Percentiles rank a stretch among this genome's conserved stretches.
Conservation (phyloP, 2,329 filamentous ascomycete species). For the Aspergillus neotritici region DNA sequence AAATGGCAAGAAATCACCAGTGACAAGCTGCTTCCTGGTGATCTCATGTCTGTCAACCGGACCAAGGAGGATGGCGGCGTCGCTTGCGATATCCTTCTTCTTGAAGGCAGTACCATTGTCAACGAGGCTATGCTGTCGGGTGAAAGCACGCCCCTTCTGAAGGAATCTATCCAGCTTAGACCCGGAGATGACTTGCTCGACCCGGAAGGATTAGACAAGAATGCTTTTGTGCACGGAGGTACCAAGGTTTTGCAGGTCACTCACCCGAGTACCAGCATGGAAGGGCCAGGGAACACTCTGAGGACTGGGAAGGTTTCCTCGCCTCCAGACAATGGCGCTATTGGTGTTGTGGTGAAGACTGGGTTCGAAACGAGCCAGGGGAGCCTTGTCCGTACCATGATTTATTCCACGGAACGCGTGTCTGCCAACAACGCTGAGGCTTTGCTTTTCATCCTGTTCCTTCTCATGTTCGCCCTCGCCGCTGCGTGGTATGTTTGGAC, state of each 20-base stretch:
- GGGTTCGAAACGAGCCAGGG: conserved; percentile 98
- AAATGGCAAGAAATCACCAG: conserved; percentile 86
- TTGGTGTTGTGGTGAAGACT: conserved; percentile 93
- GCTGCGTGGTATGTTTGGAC: conserved; percentile 99
- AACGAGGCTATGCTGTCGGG: conserved; percentile 99
- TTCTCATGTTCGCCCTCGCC: conserved; percentile 90
- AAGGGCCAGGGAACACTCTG: conserved; percentile 57
- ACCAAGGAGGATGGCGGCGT: conserved; percentile 97
- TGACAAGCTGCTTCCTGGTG: conserved; percentile 86
- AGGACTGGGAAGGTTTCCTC: conserved; percentile 67
- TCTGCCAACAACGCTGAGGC: conserved; percentile 98
- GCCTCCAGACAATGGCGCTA: conserved; percentile 88
- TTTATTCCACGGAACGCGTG: conserved; percentile 96
- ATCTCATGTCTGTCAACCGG: conserved; percentile 83
- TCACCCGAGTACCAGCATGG: conserved; percentile 67
- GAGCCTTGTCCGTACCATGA: conserved; percentile 97
- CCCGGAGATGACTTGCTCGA: conserved; percentile 76
- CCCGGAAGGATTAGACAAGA: conserved; percentile 89
- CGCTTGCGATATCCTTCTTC: conserved; percentile 91
- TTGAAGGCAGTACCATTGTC: conserved; percentile 93
- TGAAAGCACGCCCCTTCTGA: conserved; percentile 92
- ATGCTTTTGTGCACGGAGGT: conserved; percentile 90
- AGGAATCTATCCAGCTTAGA: conserved; percentile 89
- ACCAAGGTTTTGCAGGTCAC: conserved; percentile 96
- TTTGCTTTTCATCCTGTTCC: conserved; percentile 93